phyloP scores from a whole-genome alignment of 257 asterid genomes.

The Solanum lycopersicoides region DNA sequence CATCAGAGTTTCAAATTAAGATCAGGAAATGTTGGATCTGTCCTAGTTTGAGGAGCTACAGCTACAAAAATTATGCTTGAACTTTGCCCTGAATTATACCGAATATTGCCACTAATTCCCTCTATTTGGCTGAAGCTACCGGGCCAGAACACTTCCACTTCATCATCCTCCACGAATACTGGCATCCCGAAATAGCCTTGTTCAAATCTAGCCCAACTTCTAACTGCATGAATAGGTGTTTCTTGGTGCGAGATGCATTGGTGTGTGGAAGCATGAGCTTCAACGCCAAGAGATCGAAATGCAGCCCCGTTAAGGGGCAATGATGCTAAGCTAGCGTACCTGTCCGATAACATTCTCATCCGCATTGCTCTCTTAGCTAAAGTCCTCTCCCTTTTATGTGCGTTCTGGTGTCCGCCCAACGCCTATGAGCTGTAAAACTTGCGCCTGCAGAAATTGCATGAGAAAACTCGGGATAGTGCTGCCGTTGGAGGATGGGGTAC shows the following conservation, averaged over 20 bases:
- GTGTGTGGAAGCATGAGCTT: conserved; percentile 69
- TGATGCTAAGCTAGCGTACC: conserved; percentile 76
- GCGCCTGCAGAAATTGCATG: conserved; percentile 87
- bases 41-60: conserved; percentile 30
- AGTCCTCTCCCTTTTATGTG: conserved; percentile 89
- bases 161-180: conserved; percentile 44
- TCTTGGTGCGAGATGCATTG: conserved; percentile 28
- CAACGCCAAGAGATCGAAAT: conserved; percentile 59
- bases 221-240: conserved; percentile 17
- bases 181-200: conserved; percentile 60
- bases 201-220: conserved; percentile 57
- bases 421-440: conserved; percentile 96
- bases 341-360: conserved; percentile 72
- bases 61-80: conserved; percentile 31
- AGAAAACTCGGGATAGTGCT: conserved; percentile 46
- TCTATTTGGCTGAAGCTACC: conserved; percentile 76
- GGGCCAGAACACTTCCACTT: conserved; percentile 68
- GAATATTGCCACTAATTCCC: conserved; percentile 17
- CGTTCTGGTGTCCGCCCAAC: conserved; percentile 91
- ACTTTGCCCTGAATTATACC: conserved; percentile 25
- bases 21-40: conserved; percentile 55
- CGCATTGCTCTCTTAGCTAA: conserved; percentile 84
- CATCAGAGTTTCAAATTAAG: conserved; percentile 62
- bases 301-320: conserved; percentile 76
- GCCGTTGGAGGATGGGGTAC: conserved; percentile 26